phyloP scores from a whole-genome alignment of 2,329 filamentous ascomycete species.

The Lachnellula arida region DNA sequence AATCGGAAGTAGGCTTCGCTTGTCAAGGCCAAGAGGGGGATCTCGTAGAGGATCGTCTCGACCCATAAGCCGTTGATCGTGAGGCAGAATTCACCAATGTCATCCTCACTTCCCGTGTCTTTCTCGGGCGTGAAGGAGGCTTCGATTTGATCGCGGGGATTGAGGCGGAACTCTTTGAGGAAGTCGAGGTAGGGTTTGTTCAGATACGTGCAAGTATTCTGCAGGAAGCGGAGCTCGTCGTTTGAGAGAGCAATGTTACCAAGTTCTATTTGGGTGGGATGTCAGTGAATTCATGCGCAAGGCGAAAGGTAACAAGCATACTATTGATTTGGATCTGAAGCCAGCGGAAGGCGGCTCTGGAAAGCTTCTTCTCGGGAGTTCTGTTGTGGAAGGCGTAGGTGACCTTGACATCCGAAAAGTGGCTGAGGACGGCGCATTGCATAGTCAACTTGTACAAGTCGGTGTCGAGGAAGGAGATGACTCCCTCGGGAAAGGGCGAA shows the following conservation, averaged over 20 bases:
- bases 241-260: constrained; percentile 72
- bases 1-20: constrained; percentile 98
- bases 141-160: constrained; percentile 73
- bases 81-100: constrained; percentile 71
- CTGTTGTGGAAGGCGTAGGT: constrained; percentile 95
- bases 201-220: constrained; percentile 76
- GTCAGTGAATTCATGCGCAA: constrained; percentile 23
- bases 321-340: constrained; percentile 76
- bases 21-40: constrained; percentile 83
- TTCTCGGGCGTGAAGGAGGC: constrained; percentile 49
- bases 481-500: constrained; percentile 65
- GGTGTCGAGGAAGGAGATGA: constrained; percentile 79
- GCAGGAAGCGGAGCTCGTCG: constrained; percentile 77
- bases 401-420: constrained; percentile 77
- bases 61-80: constrained; percentile 80
- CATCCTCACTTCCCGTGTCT: constrained; percentile 58
- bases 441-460: constrained; percentile 90
- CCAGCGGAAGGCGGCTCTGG: constrained; percentile 78
- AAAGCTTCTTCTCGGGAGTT: constrained; percentile 89
- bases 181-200: constrained; percentile 73
- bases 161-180: constrained; percentile 75
- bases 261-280: constrained; percentile 54
- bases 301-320: constrained; percentile 40
- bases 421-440: constrained; percentile 94
- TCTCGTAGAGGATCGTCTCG: constrained; percentile 96